Percentiles rank a stretch among this genome's conserved stretches.
Evolutionary conservation across 2,329 filamentous ascomycete genomes (phyloP).

Genomic region (Fusarium equiseti): DNA sequence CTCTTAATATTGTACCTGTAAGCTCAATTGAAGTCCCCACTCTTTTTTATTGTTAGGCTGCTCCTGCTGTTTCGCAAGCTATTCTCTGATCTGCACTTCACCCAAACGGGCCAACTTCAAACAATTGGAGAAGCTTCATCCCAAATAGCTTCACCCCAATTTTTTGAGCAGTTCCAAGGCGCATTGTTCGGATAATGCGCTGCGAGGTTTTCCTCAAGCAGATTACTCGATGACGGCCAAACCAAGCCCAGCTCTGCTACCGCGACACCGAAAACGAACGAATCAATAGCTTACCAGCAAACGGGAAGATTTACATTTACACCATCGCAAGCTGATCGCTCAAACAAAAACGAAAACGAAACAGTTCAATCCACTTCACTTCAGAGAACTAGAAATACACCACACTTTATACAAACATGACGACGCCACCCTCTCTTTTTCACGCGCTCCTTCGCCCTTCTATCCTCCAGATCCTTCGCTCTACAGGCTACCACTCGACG

Average conservation of each 20-base stretch:
- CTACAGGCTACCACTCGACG: slow-evolving; percentile 88
- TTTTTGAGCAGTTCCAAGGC: slow-evolving; percentile 17
- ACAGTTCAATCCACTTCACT: background rate
- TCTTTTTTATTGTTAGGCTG: slow-evolving; percentile 27
- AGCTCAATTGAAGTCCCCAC: slow-evolving; percentile 11
- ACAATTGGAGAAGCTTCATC: slow-evolving; percentile 14
- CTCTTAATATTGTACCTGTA: background rate
- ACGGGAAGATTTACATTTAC: slow-evolving; percentile 2
- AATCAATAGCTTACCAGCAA: slow-evolving; percentile 33
- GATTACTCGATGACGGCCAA: slow-evolving; percentile 50
- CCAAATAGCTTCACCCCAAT: slow-evolving; percentile 6
- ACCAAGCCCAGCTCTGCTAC: slow-evolving; percentile 30
- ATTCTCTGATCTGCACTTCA: slow-evolving; percentile 30
- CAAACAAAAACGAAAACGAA: background rate
- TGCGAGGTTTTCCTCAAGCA: slow-evolving; percentile 32
- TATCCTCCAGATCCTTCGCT: slow-evolving; percentile 90
- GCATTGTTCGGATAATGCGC: slow-evolving; percentile 48
- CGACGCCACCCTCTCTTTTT: slow-evolving; percentile 63
- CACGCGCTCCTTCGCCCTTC: slow-evolving; percentile 87
- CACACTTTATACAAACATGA: slow-evolving; percentile 53
- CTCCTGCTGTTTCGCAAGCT: slow-evolving; percentile 22
- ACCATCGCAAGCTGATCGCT: slow-evolving; percentile 2
- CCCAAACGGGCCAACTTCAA: slow-evolving; percentile 23
- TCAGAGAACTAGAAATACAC: background rate
- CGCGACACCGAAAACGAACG: slow-evolving; percentile 44